Evolutionary conservation across 257 asterid species (phyloP).

Genomic region (Solanum bulbocastanum): DNA sequence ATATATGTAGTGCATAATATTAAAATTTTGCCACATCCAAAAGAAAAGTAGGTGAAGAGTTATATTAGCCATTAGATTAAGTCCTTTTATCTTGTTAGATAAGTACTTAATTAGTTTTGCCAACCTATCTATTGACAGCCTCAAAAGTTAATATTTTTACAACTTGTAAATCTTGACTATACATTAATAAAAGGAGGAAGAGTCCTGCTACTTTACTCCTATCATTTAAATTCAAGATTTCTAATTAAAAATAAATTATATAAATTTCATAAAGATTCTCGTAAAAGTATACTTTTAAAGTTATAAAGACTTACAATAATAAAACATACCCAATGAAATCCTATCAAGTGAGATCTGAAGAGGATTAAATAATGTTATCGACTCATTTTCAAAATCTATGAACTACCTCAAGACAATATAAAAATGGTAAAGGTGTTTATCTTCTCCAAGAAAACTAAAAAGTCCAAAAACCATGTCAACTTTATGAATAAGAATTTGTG

Average conservation of each 20-base stretch:
- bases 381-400: background rate
- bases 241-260: background rate
- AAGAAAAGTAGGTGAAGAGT: background rate
- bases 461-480: slow-evolving; percentile 12
- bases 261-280: background rate
- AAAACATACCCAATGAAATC: accelerated
- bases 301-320: accelerated
- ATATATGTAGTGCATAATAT: background rate
- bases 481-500: background rate
- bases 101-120: background rate
- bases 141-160: background rate
- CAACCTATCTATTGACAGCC: background rate
- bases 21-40: background rate
- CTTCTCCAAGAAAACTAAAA: background rate
- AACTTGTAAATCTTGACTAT: background rate
- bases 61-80: background rate
- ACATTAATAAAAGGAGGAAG: background rate
- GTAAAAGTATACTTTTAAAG: accelerated
- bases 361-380: too few relatives aligned
- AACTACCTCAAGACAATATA: background rate
- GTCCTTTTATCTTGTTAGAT: background rate
- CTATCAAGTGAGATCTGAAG: accelerated
- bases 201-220: background rate
- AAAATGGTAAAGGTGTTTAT: background rate
- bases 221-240: background rate